Evolutionary conservation across 768 basidiomycete genomes (phyloP), one percentile per base, ranked within the genome.

Genomic region (Mycena amicta): DNA sequence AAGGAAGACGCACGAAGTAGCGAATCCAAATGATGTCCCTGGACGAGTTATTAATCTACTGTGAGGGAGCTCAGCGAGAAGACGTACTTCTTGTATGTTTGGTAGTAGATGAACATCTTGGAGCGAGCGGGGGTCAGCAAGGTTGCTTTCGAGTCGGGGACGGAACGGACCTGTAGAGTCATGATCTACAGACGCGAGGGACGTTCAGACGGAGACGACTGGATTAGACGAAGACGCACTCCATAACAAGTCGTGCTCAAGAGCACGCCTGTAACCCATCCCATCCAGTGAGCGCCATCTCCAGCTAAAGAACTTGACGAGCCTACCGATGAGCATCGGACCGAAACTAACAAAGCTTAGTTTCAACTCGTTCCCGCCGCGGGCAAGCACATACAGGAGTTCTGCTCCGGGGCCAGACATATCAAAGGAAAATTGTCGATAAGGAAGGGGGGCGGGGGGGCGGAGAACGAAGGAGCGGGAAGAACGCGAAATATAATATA

Each of bases 351-450:
- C 12, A 39, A 11, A 39, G 37, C n/a, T 39, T 11, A n/a, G 37
- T 11, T n/a, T 11, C 37, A 39, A 11, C 12, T 39, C n/a, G n/a
- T 39, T n/a, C 12, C 37, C n/a, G 37, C 37, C 11, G 12, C n/a
- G 11, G 11, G 37, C 28, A 20, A 31, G 40, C 30, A 62, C 20
- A 31, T 39, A 61, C 60, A 62, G 61, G 53, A 62, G 50, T 22
- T 62, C 61, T 43, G 57, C 61, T 62, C 56, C 61, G 39, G 61
- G 16, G 49, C 61, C 56, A 58, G 57, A 30, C 61, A 62, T 62
- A 31, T 54, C 50, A 23, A 30, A 57, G 53, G 29, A 28, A 5
- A 28, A 16, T 20, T 8, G 18, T 8, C 33, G 33, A 37, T 8
- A 52, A 22, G 18, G 29, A 33, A 37, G 12, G 28, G 31, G 25